Evolutionary conservation across 192 early-diverging fungal species (phyloP), one percentile per base, ranked within the genome.

Genomic region (Podila epicladia): DNA sequence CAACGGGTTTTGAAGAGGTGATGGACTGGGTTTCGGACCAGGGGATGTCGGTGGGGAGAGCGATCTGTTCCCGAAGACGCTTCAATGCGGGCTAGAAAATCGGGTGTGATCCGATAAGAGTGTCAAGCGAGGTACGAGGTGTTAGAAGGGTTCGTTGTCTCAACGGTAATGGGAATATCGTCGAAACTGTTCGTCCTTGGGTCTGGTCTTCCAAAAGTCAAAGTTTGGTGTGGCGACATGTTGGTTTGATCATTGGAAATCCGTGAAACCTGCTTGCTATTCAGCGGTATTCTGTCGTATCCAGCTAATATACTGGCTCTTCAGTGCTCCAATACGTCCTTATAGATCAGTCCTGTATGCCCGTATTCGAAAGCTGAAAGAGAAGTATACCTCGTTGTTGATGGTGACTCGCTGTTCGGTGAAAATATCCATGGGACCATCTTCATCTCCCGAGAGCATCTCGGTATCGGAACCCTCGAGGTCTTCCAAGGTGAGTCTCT

Each of bases 21-120:
- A 94, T 82, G 9, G 84, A 84, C 74, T 91, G 91, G 22, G 89
- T 90, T 65, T 94, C 91, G 51, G 91, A 89, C 93, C 93, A 94
- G 11, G 88, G 85, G 35, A 92, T 74, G 60, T 87, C 38, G 17
- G 66, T 70, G 20, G 77, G 82, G 29, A 92, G 85, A 33, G 87
- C 89, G 24, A 94, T 85, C 65, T 89, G 84, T 66, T 91, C 86
- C 11, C 78, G 67, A 12, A 92, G 84, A 57, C 88, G 87, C 59
- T 78, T 82, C 74, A 94, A 82, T 31, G 88, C 93, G 31, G 82
- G 86, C 87, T 90, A 78, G 22, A 31, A 12, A 65, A 59, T 41
- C 12, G 38, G 7, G 38, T 41, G 35, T 37, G 3, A 29, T 37
- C 35, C 35, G 7, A 37, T 0, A 1, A 9, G 35, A 37, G 35